Percentiles rank a stretch among this genome's conserved stretches.
Evolutionary conservation across 106 monocot genomes (phyloP).

Genomic region (Acorus calamus): DNA sequence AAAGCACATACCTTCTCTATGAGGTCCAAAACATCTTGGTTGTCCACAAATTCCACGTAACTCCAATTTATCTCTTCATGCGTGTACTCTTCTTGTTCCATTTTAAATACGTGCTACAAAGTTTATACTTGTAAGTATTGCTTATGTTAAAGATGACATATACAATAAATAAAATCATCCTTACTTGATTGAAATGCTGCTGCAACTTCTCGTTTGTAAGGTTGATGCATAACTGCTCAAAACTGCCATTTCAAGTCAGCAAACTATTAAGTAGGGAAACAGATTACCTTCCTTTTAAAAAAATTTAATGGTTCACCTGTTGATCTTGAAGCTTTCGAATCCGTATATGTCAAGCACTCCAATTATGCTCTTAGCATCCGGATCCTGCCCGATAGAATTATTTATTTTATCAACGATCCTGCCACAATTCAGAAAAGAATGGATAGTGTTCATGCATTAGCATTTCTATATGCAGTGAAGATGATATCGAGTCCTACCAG

Average conservation of each 20-base stretch:
- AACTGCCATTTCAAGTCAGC: constrained; percentile 23
- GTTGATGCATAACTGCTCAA: constrained; percentile 92
- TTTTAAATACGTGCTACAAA: constrained; percentile 86
- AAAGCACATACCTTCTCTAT: constrained; percentile 67
- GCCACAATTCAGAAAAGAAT: constrained; percentile 7
- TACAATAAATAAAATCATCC: background rate
- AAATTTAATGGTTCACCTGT: constrained; percentile 42
- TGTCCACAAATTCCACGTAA: constrained; percentile 95
- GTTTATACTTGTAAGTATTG: background rate
- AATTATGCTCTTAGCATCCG: constrained; percentile 61
- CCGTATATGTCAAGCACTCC: constrained; percentile 99
- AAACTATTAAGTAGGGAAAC: too few relatives aligned
- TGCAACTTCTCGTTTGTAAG: constrained; percentile 93
- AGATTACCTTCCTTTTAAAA: too few relatives aligned
- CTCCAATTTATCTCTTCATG: constrained; percentile 95
- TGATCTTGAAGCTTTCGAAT: constrained; percentile 93
- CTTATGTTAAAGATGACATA: too few relatives aligned
- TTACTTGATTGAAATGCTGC: constrained; percentile 95
- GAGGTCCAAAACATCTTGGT: constrained; percentile 93
- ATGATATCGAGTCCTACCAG: constrained; percentile 38
- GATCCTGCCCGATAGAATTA: constrained; percentile 90
- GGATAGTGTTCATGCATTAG: background rate
- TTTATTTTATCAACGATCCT: constrained; percentile 98
- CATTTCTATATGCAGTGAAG: too few relatives aligned
- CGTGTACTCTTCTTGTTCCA: constrained; percentile 99